phyloP scores from a whole-genome alignment of 1,284 basidiomycete species.

The Ganoderma lucidum region DNA sequence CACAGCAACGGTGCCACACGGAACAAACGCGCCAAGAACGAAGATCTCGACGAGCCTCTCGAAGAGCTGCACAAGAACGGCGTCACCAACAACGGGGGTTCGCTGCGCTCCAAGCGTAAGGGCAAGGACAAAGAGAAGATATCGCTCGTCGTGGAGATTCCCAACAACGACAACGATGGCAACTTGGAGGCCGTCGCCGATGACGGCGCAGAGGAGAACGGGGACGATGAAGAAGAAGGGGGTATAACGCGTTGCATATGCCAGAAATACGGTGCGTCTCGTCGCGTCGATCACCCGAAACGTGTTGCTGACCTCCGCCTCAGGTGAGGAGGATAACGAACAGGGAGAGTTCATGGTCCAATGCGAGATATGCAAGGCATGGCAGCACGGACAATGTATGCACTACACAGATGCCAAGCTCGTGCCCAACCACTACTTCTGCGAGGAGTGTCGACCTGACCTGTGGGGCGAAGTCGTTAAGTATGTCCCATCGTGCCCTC shows the following conservation, averaged over 20 bases:
- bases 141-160: constrained; percentile 39
- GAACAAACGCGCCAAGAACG: constrained; percentile 74
- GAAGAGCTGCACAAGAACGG: constrained; percentile 58
- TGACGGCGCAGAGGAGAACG: constrained; percentile 52
- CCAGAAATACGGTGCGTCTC: constrained; percentile 80
- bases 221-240: constrained; percentile 78
- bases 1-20: constrained; percentile 47
- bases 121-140: constrained; percentile 64
- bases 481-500: constrained; percentile 50
- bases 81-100: constrained; percentile 50
- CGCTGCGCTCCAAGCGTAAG: constrained; percentile 61
- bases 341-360: constrained; percentile 96
- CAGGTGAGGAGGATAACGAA: constrained; percentile 66
- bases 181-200: constrained; percentile 41
- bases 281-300: constrained; percentile 28
- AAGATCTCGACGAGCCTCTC: constrained; percentile 71
- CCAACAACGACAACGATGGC: constrained; percentile 41
- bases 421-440: constrained; percentile 88
- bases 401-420: constrained; percentile 89
- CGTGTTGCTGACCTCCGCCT: constrained; percentile 23
- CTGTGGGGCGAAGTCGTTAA: constrained; percentile 82
- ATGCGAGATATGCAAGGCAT: constrained; percentile 96
- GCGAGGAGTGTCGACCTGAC: constrained; percentile 93
- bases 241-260: constrained; percentile 96
- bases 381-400: constrained; percentile 99